A percentile compares a stretch with the other conserved stretches of the same genome.
phyloP scores from a whole-genome alignment of 2,329 filamentous ascomycete genomes.

The Xylaria hypoxylon region DNA sequence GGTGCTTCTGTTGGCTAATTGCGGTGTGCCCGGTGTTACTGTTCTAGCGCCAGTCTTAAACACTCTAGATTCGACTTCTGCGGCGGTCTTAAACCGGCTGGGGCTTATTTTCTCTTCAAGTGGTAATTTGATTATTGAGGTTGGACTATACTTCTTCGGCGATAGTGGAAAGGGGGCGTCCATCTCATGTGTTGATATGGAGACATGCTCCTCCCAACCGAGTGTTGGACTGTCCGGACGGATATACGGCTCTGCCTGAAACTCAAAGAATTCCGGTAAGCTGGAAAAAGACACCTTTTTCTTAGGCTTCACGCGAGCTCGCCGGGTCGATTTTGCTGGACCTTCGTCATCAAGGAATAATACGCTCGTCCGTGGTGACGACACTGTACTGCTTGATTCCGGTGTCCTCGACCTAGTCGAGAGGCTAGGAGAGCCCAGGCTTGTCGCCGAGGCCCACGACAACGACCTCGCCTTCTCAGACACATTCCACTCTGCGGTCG shows the following conservation, averaged over 20 bases:
- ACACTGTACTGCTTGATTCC: conserved; percentile 56
- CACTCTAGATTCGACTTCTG: background rate
- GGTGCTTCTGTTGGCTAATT: background rate
- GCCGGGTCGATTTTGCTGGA: conserved; percentile 24
- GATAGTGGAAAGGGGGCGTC: conserved; percentile 13
- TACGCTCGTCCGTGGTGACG: conserved; percentile 61
- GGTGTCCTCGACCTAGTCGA: conserved; percentile 62
- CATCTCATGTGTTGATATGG: conserved; percentile 29
- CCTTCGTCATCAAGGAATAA: conserved; percentile 47
- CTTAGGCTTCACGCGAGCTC: conserved; percentile 43
- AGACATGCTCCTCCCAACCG: conserved; percentile 59
- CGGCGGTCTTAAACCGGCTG: background rate
- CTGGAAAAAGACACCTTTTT: conserved; percentile 61
- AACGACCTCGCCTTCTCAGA: conserved; percentile 53
- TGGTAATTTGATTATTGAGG: conserved; percentile 25
- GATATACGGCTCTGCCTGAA: conserved; percentile 59
- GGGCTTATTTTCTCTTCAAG: conserved; percentile 4
- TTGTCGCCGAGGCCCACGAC: conserved; percentile 55
- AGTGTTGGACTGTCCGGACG: conserved; percentile 71
- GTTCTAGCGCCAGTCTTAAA: background rate
- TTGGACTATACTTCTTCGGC: conserved; percentile 17
- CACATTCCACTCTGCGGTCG: conserved; percentile 58
- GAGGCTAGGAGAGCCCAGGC: conserved; percentile 60
- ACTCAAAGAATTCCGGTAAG: conserved; percentile 49
- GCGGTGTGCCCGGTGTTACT: background rate